Percentiles rank a stretch among this genome's conserved stretches.
phyloP scores from a whole-genome alignment of 306 rosid genomes.

The Dalbergia cochinchinensis region DNA sequence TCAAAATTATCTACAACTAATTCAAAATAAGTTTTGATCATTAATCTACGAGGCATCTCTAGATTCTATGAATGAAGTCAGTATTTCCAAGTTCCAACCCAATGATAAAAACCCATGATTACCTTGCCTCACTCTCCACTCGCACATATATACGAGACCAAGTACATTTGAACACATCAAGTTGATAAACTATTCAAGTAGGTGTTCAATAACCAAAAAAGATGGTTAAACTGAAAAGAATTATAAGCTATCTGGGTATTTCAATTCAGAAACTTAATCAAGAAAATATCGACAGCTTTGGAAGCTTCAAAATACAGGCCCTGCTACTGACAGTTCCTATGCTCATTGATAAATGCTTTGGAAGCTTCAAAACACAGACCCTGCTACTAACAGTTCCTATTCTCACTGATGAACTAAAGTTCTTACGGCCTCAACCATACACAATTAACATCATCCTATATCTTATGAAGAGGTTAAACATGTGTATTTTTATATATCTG shows the following conservation, averaged over 20 bases:
- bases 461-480: background rate
- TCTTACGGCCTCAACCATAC: constrained; percentile 21
- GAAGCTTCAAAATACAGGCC: constrained; percentile 36
- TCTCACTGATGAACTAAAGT: background rate
- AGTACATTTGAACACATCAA: constrained; percentile 3
- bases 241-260: constrained; percentile 18
- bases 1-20: constrained; percentile 43
- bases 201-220: background rate
- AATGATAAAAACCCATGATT: constrained; percentile 8
- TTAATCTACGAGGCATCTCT: constrained; percentile 34
- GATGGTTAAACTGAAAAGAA: constrained; percentile 31
- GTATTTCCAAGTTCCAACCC: constrained; percentile 10
- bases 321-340: constrained; percentile 24
- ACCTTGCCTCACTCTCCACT: background rate
- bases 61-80: constrained; percentile 31
- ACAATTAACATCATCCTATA: constrained; percentile 32
- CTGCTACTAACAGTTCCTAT: constrained; percentile 24
- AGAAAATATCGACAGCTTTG: constrained; percentile 22
- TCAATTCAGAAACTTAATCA: constrained; percentile 34
- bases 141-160: background rate
- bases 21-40: constrained; percentile 41
- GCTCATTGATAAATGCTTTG: constrained; percentile 2
- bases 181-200: constrained; percentile 32
- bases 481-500: constrained; percentile 17
- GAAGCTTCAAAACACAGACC: constrained; percentile 36